Evolutionary conservation across 129 eudicot genomes (phyloP).

Genomic region (Escallonia herrerae): DNA sequence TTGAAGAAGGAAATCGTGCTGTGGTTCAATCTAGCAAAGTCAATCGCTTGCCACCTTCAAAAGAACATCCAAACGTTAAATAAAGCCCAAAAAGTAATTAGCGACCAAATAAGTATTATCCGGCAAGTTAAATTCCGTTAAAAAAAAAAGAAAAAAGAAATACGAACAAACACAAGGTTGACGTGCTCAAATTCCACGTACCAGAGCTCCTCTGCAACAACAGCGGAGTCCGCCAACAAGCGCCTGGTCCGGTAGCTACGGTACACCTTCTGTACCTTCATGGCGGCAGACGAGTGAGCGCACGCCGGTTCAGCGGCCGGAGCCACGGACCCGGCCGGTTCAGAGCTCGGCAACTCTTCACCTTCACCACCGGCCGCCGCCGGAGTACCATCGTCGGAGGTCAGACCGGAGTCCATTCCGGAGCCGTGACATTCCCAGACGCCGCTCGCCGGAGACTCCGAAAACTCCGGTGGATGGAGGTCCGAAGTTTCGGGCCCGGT

Average conservation of each 20-base stretch:
- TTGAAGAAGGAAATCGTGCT: constrained; percentile 79
- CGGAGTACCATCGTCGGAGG: too few species aligned
- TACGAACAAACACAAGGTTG: too few species aligned
- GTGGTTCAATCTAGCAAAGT: constrained; percentile 74
- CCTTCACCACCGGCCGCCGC: too few species aligned
- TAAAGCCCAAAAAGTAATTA: too few species aligned
- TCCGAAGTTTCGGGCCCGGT: background rate
- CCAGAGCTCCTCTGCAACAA: constrained; percentile 91
- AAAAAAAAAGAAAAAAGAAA: too few species aligned
- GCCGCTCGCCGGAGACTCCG: constrained; percentile 4
- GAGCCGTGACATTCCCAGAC: background rate
- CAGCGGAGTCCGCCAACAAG: constrained; percentile 85
- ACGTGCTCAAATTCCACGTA: background rate
- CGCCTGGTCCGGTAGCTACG: constrained; percentile 93
- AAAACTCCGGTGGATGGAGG: background rate
- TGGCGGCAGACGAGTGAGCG: constrained; percentile 40
- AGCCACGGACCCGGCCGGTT: background rate
- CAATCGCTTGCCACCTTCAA: constrained; percentile 95
- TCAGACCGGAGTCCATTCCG: too few species aligned
- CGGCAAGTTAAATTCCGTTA: too few species aligned
- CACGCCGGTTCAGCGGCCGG: background rate
- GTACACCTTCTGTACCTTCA: constrained; percentile 67
- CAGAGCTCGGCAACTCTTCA: too few species aligned
- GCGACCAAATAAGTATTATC: too few species aligned
- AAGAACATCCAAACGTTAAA: background rate